A percentile compares a stretch with the other conserved stretches of the same genome.
These are phyloP conservation scores for Achlya hypogyna DNA, from an alignment of 352 stramenopile species.

Conservation along the genomic window DNA sequence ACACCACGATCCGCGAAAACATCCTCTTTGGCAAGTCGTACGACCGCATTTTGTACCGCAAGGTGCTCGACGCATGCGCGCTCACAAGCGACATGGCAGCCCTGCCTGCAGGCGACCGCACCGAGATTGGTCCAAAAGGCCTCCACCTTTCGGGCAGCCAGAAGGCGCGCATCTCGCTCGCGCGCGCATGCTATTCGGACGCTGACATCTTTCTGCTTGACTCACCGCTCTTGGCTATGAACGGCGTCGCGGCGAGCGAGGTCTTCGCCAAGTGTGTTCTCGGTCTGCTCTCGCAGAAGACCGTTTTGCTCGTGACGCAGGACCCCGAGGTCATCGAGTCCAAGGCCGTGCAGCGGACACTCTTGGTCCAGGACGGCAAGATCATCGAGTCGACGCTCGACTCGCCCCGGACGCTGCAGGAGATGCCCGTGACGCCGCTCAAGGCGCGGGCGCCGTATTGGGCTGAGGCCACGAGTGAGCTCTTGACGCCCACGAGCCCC, in stretches of 20 bases:
- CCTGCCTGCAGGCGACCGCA: constrained; percentile 56
- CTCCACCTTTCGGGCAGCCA: constrained; percentile 38
- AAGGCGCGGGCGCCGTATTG: neutral
- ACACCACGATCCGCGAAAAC: constrained; percentile 74
- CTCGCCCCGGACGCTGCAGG: neutral
- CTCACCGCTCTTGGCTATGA: constrained; percentile 48
- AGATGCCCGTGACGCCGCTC: neutral
- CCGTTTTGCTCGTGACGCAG: constrained; percentile 81
- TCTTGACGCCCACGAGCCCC: too few species aligned
- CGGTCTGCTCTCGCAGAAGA: constrained; percentile 36
- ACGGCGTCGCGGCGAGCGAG: constrained; percentile 84
- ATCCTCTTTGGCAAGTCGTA: constrained; percentile 71
- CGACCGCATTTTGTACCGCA: constrained; percentile 44
- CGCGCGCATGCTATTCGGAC: constrained; percentile 19
- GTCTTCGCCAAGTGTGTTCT: constrained; percentile 81
- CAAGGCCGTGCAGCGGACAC: neutral
- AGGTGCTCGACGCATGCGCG: constrained; percentile 25
- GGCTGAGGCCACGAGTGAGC: neutral
- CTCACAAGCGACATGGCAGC: constrained; percentile 21
- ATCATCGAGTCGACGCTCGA: neutral
- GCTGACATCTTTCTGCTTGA: constrained; percentile 21
- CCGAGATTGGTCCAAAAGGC: constrained; percentile 35
- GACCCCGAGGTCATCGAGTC: constrained; percentile 16
- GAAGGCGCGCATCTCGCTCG: constrained; percentile 28
- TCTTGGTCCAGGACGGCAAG: constrained; percentile 8